Evolutionary conservation across 257 asterid species (phyloP).

Genomic region (Solanum tarijense): DNA sequence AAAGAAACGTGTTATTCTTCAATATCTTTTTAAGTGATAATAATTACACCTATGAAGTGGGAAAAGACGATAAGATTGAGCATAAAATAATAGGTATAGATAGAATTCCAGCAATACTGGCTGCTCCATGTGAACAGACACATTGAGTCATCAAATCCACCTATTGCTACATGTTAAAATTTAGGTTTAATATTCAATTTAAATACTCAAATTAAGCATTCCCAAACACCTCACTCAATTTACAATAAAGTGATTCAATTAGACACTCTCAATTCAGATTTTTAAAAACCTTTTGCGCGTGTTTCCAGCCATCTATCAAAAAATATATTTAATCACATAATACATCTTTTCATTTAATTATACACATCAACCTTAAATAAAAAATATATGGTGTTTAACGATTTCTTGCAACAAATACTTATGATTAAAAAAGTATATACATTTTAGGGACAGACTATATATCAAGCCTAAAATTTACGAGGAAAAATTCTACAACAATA

Average conservation of each 20-base stretch:
- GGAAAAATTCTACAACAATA: neutral
- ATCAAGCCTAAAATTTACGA: neutral
- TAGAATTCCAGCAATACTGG: neutral
- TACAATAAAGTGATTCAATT: neutral
- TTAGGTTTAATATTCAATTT: neutral
- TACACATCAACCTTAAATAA: neutral
- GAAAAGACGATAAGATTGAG: neutral
- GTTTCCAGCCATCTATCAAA: neutral
- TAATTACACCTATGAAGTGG: neutral
- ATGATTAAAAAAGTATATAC: neutral
- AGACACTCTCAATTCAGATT: neutral
- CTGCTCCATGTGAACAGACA: neutral
- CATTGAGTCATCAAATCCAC: neutral
- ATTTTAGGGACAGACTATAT: neutral
- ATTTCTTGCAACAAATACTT: neutral
- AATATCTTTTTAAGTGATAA: neutral
- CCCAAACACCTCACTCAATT: neutral
- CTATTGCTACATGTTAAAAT: neutral
- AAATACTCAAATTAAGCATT: neutral
- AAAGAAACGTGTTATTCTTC: neutral
- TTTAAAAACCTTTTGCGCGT: too few species aligned
- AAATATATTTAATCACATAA: neutral
- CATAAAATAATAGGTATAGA: neutral
- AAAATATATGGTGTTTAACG: neutral
- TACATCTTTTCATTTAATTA: too few species aligned